Evolutionary conservation across 2,329 filamentous ascomycete species (phyloP), one percentile per base, ranked within the genome.

Genomic region (Talaromyces marneffei): DNA sequence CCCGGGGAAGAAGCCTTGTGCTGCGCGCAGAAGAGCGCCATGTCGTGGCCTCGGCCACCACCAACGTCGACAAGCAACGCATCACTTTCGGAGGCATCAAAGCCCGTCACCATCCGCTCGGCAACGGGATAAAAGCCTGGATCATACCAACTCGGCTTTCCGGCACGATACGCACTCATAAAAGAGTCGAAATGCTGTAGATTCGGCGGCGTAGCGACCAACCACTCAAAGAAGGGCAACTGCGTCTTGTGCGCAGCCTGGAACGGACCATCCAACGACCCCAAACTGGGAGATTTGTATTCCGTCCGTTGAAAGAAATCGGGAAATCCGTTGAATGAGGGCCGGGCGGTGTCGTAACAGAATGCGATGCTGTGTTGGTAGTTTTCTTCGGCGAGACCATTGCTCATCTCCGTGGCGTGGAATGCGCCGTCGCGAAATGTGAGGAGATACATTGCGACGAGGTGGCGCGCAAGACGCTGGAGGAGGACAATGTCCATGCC

Each of bases 391-490:
- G 74, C 70, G 18, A 77, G 67, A 8, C 68, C 66, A 37, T 76
- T 66, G 57, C 72, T 75, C 5, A 77, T 59, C 0, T 57, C 53
- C 0, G 74, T 74, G 10, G 66, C 66, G 16, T 65, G 60, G 60
- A 74, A 75, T 1, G 54, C 67, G 4, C 66, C 65, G 16, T 37
- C 8, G 18, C n/a, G 52, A 10, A 40, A 55, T 5, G 64, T 65
- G 20, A 77, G 56, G 1, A 77, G 44, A 50, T 77, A 69, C 71
- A 75, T 77, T 1, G 74, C 72, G 4, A 72, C 70, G 1, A 77
- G 68, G 48, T 77, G 75, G 54, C 70, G 71, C 8, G 71, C 65
- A 3, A 72, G 69, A 14, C 75, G 71, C 66, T 70, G 52, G 12
- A 55, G 33, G 18, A 75, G 63, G 16, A 63, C 20, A 8, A 64